A percentile compares a stretch with the other conserved stretches of the same genome.
phyloP scores from a whole-genome alignment of 2,329 filamentous ascomycete genomes.

The Hirsutella minnesotensis region DNA sequence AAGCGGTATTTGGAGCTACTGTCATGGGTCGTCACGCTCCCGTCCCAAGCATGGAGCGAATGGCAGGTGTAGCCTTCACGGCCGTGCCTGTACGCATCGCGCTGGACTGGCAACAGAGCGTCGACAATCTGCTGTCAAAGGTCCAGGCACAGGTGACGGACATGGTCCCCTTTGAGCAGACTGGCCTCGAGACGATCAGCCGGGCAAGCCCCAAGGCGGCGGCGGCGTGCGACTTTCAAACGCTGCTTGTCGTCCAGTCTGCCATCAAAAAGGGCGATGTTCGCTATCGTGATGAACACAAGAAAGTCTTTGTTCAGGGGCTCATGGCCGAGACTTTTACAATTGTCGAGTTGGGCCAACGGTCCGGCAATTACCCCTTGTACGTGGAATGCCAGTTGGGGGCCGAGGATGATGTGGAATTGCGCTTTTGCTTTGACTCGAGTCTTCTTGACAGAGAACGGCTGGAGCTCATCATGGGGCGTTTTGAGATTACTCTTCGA shows the following conservation, averaged over 20 bases:
- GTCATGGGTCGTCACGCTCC: not conserved
- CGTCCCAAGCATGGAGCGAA: not conserved
- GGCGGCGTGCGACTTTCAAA: not conserved
- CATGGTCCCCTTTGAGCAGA: slow-evolving; percentile 1
- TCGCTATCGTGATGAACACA: not conserved
- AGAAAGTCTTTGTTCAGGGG: not conserved
- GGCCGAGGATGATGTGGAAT: not conserved
- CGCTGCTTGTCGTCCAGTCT: not conserved
- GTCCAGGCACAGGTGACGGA: not conserved
- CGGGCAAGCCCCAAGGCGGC: not conserved
- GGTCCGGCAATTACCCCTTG: not conserved
- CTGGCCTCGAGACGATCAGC: not conserved
- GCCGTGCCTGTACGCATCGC: not conserved
- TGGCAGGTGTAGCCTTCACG: not conserved
- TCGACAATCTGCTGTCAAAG: not conserved
- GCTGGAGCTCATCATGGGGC: not conserved
- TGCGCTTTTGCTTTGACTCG: not conserved
- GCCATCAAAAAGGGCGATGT: not conserved
- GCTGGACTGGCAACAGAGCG: not conserved
- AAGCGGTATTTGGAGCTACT: not conserved
- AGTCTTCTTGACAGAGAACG: not conserved
- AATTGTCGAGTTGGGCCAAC: not conserved
- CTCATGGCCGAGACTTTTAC: not conserved
- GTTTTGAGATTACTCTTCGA: not conserved
- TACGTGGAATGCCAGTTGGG: not conserved